A percentile compares a stretch with the other conserved stretches of the same genome.
Evolutionary conservation across 257 asterid species (phyloP).

Genomic region (Ilex aquifolium): DNA sequence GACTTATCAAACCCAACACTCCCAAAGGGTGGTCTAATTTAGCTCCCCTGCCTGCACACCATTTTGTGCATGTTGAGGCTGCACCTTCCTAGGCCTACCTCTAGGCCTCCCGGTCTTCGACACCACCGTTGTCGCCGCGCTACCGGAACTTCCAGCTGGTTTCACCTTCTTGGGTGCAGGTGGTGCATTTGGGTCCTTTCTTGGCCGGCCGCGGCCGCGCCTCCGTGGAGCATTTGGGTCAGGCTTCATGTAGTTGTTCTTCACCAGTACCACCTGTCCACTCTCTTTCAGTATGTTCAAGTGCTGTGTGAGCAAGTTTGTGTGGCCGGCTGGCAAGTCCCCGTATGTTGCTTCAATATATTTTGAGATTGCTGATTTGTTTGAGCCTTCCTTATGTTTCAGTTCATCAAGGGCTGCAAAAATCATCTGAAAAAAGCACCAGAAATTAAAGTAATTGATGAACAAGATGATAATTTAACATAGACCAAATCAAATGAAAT

Average conservation of each 20-base stretch:
- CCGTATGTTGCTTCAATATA: slow-evolving; percentile 68
- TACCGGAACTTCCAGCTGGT: slow-evolving; percentile 26
- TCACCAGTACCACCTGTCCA: slow-evolving; percentile 59
- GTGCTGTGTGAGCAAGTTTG: slow-evolving; percentile 48
- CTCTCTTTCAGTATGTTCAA: slow-evolving; percentile 50
- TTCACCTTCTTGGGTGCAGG: slow-evolving; percentile 67
- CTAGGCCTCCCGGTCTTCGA: slow-evolving; percentile 58
- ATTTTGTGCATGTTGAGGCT: slow-evolving; percentile 48
- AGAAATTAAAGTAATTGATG: not conserved
- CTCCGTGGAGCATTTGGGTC: slow-evolving; percentile 54
- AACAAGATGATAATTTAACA: no score
- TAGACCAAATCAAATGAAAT: no score
- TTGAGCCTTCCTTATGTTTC: slow-evolving; percentile 59
- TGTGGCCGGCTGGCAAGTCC: slow-evolving; percentile 56
- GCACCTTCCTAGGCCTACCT: slow-evolving; percentile 78
- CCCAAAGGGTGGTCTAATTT: not conserved
- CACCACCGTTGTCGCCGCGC: slow-evolving; percentile 4
- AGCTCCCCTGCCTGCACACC: slow-evolving; percentile 25
- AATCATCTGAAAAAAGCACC: slow-evolving; percentile 49
- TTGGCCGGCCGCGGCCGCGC: slow-evolving; percentile 85
- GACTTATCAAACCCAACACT: not conserved
- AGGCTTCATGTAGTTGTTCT: slow-evolving; percentile 64
- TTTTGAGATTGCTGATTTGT: slow-evolving; percentile 62
- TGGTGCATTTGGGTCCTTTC: slow-evolving; percentile 67
- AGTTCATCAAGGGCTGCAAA: slow-evolving; percentile 64